Conservation (phyloP, 192 early-diverging fungal genomes). For the Backusella luteola region DNA sequence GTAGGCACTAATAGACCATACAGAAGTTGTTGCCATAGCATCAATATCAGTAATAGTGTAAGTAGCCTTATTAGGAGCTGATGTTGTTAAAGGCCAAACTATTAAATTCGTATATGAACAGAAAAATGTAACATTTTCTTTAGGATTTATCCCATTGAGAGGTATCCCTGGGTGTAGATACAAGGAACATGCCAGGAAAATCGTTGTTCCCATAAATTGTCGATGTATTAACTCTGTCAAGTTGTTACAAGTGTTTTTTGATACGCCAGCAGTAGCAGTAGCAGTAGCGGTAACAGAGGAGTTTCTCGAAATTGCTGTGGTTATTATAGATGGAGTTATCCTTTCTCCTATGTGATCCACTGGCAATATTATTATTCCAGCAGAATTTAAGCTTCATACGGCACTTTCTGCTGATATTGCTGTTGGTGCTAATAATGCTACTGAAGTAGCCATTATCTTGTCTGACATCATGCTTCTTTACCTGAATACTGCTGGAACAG, state of each 20-base stretch:
- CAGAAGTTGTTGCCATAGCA: constrained; percentile 21
- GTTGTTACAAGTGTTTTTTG: background rate
- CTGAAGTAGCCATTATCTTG: background rate
- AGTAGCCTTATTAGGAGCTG: constrained; percentile 20
- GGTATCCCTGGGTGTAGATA: constrained; percentile 23
- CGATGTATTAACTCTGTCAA: constrained; percentile 20
- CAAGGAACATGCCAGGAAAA: constrained; percentile 19
- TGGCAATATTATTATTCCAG: background rate
- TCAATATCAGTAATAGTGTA: constrained; percentile 21
- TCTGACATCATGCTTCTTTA: background rate
- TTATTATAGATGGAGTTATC: background rate
- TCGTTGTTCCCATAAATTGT: constrained; percentile 22
- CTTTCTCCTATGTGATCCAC: background rate
- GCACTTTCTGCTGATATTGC: background rate
- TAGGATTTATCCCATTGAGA: constrained; percentile 22
- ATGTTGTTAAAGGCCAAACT: constrained; percentile 28
- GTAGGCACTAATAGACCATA: constrained; percentile 28
- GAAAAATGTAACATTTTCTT: constrained; percentile 31
- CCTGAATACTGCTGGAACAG: background rate
- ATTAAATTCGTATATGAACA: constrained; percentile 33
- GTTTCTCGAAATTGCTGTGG: background rate
- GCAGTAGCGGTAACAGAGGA: background rate
- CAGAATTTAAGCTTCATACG: background rate
- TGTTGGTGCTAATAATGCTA: background rate
- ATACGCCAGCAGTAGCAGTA: background rate